Base-by-base conservation (phyloP, 1,284 basidiomycete species). In the Sporisorium scitamineum region DNA sequence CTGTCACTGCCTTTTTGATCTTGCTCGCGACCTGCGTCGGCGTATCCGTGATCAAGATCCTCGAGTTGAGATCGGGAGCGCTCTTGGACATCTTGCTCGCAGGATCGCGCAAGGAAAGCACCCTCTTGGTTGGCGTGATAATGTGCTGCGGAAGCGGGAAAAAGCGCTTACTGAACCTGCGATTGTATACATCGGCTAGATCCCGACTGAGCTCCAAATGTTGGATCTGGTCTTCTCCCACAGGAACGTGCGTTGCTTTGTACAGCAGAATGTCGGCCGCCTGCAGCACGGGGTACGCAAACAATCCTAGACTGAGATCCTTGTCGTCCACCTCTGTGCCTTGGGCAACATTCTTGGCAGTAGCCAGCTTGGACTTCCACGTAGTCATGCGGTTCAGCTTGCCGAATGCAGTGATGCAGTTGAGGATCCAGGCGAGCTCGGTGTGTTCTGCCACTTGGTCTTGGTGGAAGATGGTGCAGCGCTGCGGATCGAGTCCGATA, bases 11-110 rank as follows among this genome's bases (percentile, higher is more conserved):
- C 7, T 88, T 88, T 29, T 90, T 90, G 71, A 98, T 89, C 86
- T 97, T 97, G 22, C 88, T 82, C 42, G 84, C 84, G 39, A 97
- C 93, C 79, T 90, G 86, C 3, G 87, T 81, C 1, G 89, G 85
- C 0, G 89, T 86, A 83, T 97, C 95, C 22, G 93, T 96, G 42
- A 97, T 88, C 61, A 94, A 87, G 76, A 97, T 94, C 27, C 94
- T 91, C 1, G 94, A 95, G n/a, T 89, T 87, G 1, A 89, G 78
- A 81, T 93, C 91, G 0, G 91, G 92, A 0, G 93, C 89, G 0
- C 95, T 97, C 86, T 97, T 97, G 44, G 94, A 97, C 95, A 98
- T 98, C 86, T 97, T 98, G 11, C 91, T 89, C 0, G 88, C 87
- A 0, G 95, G 93, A 84, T 96, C 92, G 61, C 91, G 91, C 16